phyloP scores from a whole-genome alignment of 306 rosid species.

The Dalbergia oliveri region DNA sequence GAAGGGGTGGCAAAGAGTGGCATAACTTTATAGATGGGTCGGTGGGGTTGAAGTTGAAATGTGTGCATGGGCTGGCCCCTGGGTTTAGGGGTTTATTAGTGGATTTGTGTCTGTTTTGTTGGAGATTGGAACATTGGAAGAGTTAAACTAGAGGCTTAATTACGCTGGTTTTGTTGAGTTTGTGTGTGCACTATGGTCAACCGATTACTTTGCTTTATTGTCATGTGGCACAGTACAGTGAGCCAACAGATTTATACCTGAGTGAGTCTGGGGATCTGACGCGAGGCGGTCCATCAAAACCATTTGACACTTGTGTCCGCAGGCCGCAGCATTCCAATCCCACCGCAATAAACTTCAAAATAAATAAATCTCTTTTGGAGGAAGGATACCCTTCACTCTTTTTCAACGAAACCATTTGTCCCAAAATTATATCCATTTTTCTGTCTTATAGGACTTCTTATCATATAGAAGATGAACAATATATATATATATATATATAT shows the following conservation, averaged over 20 bases:
- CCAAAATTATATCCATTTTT: no score
- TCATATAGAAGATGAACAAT: no score
- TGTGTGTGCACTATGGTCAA: not conserved
- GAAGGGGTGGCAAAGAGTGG: slow-evolving; percentile 13
- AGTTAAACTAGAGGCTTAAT: slow-evolving; percentile 58
- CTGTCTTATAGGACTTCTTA: no score
- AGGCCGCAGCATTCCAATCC: not conserved
- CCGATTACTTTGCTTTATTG: not conserved
- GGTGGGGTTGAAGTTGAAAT: slow-evolving; percentile 40
- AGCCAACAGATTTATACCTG: slow-evolving; percentile 37
- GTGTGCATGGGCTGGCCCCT: slow-evolving; percentile 53
- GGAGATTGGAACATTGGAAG: slow-evolving; percentile 51
- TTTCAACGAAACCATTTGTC: no score
- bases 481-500: no score
- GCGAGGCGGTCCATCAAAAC: not conserved
- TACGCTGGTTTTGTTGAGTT: slow-evolving; percentile 41
- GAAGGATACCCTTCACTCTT: no score
- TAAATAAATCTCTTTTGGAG: no score
- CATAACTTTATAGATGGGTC: slow-evolving; percentile 50
- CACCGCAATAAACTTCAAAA: no score
- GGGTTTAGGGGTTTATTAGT: slow-evolving; percentile 39
- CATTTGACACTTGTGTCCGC: not conserved
- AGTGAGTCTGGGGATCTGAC: not conserved
- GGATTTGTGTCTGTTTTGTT: slow-evolving; percentile 21
- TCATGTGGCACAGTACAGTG: not conserved